A percentile compares a stretch with the other conserved stretches of the same genome.
Evolutionary conservation across 2,329 filamentous ascomycete species (phyloP).

Genomic region (Colletotrichum cuscutae): DNA sequence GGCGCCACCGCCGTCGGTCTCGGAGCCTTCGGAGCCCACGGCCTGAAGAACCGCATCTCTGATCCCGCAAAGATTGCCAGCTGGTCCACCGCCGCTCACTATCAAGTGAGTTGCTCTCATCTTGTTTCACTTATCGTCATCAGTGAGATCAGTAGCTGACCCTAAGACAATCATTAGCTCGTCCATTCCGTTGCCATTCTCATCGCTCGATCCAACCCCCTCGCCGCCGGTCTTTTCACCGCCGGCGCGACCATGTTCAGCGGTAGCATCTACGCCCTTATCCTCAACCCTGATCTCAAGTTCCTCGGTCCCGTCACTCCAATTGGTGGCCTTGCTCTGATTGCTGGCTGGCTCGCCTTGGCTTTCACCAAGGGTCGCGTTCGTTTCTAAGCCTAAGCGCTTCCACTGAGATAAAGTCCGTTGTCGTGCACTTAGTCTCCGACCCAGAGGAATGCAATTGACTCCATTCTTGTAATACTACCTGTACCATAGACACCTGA

Average conservation of each 20-base stretch:
- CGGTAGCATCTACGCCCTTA: slow-evolving; percentile 72
- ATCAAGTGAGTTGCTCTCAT: slow-evolving; percentile 60
- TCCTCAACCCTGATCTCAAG: slow-evolving; percentile 71
- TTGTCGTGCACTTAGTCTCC: background rate
- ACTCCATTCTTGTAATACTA: background rate
- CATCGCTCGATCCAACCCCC: slow-evolving; percentile 64
- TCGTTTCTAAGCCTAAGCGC: slow-evolving; percentile 1
- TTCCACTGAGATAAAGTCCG: background rate
- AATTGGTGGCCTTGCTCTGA: slow-evolving; percentile 70
- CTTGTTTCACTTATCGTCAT: background rate
- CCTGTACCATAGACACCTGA: background rate
- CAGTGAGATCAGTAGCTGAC: background rate
- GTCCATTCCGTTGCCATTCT: slow-evolving; percentile 71
- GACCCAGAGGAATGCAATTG: no score
- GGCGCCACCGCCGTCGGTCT: slow-evolving; percentile 70
- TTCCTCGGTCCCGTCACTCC: slow-evolving; percentile 73
- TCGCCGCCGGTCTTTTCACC: slow-evolving; percentile 68
- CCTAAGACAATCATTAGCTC: slow-evolving; percentile 54
- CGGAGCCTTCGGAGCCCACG: slow-evolving; percentile 76
- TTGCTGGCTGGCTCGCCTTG: slow-evolving; percentile 69
- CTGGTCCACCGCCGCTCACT: slow-evolving; percentile 74
- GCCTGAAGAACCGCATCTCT: slow-evolving; percentile 68
- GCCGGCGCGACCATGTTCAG: slow-evolving; percentile 76
- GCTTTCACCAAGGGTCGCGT: slow-evolving; percentile 38
- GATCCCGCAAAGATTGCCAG: slow-evolving; percentile 69